Percentiles rank a stretch among this genome's conserved stretches.
Evolutionary conservation across 148 eudicot species (phyloP).

Genomic region (Rhododendron williamsianum): DNA sequence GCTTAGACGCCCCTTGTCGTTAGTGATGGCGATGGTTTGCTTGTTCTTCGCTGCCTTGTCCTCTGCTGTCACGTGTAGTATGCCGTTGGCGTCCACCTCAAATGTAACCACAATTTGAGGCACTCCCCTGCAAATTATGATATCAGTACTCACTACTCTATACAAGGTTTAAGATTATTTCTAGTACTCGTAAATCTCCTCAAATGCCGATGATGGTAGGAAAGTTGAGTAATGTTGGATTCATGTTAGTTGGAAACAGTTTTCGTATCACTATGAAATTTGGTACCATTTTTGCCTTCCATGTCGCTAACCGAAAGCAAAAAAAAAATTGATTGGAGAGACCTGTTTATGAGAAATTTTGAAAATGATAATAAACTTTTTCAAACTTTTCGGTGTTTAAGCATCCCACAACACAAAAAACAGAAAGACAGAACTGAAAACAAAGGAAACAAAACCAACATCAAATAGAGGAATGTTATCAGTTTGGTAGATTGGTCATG

Average conservation of each 20-base stretch:
- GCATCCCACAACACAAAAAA: not conserved
- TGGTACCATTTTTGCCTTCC: not conserved
- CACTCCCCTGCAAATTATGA: slow-evolving; percentile 36
- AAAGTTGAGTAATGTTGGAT: not conserved
- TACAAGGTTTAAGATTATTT: not conserved
- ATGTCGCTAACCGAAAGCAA: not conserved
- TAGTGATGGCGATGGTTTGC: slow-evolving; percentile 46
- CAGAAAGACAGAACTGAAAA: not conserved
- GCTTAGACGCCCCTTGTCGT: slow-evolving; percentile 50
- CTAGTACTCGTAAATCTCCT: not conserved
- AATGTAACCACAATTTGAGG: slow-evolving; percentile 65
- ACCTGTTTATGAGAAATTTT: not conserved
- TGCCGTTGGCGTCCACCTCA: slow-evolving; percentile 59
- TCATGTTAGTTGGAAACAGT: not conserved
- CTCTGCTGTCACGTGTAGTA: slow-evolving; percentile 57
- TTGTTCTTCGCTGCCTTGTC: slow-evolving; percentile 60
- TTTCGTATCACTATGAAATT: not conserved
- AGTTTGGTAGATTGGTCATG: not conserved
- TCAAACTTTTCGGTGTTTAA: not conserved
- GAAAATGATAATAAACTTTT: not conserved
- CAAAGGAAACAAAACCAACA: not conserved
- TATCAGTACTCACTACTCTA: not conserved
- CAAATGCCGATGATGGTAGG: not conserved
- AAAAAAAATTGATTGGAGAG: not conserved
- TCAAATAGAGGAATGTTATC: not conserved